These are phyloP conservation scores for Lagerstroemia speciosa DNA, from an alignment of 345 rosid species.

Conservation along the genomic window DNA sequence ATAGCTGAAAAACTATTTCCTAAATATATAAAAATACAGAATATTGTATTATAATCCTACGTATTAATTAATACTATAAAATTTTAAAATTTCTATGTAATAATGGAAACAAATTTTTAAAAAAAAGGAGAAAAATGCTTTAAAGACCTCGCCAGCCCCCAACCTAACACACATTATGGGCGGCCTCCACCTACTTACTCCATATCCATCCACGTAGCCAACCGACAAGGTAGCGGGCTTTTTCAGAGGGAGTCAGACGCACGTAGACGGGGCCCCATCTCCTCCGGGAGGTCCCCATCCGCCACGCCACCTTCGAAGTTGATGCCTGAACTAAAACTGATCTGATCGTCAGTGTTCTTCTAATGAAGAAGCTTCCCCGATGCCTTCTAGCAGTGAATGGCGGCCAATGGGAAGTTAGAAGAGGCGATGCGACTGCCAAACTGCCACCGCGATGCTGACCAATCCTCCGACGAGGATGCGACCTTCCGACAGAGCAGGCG, in stretches of 20 bases:
- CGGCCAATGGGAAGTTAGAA: background rate
- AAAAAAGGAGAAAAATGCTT: background rate
- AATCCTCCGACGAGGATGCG: conserved; percentile 12
- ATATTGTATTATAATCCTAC: background rate
- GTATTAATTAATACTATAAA: background rate
- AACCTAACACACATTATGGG: background rate
- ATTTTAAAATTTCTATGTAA: too few species aligned
- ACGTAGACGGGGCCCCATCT: background rate
- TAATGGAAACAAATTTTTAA: background rate
- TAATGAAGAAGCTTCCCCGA: too few species aligned
- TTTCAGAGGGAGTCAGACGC: background rate
- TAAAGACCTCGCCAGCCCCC: background rate
- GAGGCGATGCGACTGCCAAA: conserved; percentile 33
- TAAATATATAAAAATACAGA: background rate
- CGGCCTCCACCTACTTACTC: too few species aligned
- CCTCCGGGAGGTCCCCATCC: too few species aligned
- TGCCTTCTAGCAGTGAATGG: background rate
- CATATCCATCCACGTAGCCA: background rate
- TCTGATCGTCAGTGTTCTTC: too few species aligned
- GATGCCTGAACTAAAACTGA: too few species aligned
- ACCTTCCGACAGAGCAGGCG: conserved; percentile 18
- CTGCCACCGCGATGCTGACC: conserved; percentile 31
- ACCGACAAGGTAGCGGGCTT: background rate
- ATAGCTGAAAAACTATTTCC: background rate
- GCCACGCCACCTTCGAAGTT: too few species aligned